Conservation (phyloP, 2,329 filamentous ascomycete genomes). For the Dothideomycetes sp. region DNA sequence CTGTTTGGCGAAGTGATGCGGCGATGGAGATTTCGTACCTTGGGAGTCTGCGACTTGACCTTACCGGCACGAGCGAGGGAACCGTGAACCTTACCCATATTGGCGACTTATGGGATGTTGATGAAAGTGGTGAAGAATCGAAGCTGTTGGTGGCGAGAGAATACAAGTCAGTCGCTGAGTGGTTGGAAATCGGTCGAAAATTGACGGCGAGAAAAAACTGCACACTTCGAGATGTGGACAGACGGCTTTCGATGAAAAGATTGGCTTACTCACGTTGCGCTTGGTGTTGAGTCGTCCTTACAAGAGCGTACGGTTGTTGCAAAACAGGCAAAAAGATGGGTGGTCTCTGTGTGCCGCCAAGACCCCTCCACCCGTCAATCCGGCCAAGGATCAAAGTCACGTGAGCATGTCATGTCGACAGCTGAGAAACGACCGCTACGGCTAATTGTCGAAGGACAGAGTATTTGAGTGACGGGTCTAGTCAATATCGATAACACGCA, state of each 20-base stretch:
- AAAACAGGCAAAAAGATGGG: slow-evolving; percentile 5
- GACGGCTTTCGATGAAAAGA: not conserved
- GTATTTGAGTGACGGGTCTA: not conserved
- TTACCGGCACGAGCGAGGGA: slow-evolving; percentile 93
- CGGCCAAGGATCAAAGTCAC: too few species aligned
- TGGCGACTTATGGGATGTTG: slow-evolving; percentile 36
- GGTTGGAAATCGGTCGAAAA: slow-evolving; percentile 1
- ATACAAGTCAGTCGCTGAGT: slow-evolving; percentile 12
- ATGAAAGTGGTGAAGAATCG: slow-evolving; percentile 6
- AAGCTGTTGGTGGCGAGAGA: slow-evolving; percentile 12
- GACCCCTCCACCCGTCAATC: too few species aligned
- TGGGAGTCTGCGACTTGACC: slow-evolving; percentile 94
- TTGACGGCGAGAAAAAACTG: not conserved
- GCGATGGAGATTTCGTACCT: slow-evolving; percentile 49
- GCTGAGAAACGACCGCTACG: too few species aligned
- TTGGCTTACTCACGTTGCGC: slow-evolving; percentile 11
- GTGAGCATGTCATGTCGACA: too few species aligned
- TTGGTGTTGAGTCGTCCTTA: slow-evolving; percentile 12
- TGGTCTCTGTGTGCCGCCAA: slow-evolving; percentile 6
- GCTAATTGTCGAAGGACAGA: too few species aligned
- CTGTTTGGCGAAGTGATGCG: slow-evolving; percentile 17
- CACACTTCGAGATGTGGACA: not conserved
- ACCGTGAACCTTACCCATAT: slow-evolving; percentile 89
- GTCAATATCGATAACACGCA: not conserved
- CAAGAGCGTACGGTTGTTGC: too few species aligned